A percentile compares a stretch with the other conserved stretches of the same genome.
Evolutionary conservation across 1,284 basidiomycete species (phyloP).

Genomic region (Ustilago curta): DNA sequence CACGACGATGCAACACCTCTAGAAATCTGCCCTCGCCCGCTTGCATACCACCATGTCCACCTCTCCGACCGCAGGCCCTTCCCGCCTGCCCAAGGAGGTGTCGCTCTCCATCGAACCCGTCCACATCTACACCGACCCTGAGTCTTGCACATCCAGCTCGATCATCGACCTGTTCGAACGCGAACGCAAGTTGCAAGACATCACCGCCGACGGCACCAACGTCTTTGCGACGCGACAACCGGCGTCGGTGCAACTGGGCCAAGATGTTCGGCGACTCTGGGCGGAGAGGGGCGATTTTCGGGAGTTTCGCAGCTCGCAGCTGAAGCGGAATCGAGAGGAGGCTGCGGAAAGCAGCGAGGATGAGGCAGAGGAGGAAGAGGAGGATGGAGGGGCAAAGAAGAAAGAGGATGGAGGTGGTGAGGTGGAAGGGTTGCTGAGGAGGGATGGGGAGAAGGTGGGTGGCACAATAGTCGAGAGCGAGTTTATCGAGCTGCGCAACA

Average conservation of each 20-base stretch:
- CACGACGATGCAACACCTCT: conserved; percentile 3
- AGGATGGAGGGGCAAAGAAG: background rate
- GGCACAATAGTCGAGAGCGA: conserved; percentile 57
- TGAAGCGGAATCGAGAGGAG: conserved; percentile 5
- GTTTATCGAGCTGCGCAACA: conserved; percentile 48
- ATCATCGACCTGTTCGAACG: conserved; percentile 21
- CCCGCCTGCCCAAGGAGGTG: conserved; percentile 13
- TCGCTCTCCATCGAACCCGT: conserved; percentile 30
- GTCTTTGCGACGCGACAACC: conserved; percentile 21
- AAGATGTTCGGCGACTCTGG: conserved; percentile 54
- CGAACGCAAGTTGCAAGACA: conserved; percentile 29
- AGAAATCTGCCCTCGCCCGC: background rate
- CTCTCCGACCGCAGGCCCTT: conserved; percentile 16
- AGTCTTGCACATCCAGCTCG: background rate
- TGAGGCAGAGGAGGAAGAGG: background rate
- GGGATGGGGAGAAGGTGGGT: conserved; percentile 11
- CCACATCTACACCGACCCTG: conserved; percentile 32
- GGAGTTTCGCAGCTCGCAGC: conserved; percentile 22
- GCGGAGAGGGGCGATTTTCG: conserved; percentile 62
- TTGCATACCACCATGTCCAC: conserved; percentile 1
- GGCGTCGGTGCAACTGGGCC: conserved; percentile 15
- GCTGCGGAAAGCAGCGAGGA: conserved; percentile 16
- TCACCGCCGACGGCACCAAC: conserved; percentile 27
- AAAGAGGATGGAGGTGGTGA: background rate
- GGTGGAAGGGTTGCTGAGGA: conserved; percentile 10